Evolutionary conservation across 306 rosid species (phyloP).

Genomic region (Dryas alaskensis): DNA sequence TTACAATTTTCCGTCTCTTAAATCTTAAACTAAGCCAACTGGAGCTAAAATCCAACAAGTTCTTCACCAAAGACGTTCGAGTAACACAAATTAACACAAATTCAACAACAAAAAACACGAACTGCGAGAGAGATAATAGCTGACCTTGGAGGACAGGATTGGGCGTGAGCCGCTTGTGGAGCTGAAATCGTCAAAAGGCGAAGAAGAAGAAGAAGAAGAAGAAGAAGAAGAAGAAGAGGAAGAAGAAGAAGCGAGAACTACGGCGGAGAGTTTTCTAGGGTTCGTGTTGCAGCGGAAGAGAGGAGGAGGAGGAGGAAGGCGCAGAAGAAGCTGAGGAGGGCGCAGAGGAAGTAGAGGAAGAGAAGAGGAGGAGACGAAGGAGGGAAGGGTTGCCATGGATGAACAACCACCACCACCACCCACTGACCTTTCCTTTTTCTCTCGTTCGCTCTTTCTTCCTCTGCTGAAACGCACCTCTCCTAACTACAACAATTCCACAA

Average conservation of each 20-base stretch:
- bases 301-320: conserved; percentile 11
- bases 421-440: conserved; percentile 4
- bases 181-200: conserved; percentile 49
- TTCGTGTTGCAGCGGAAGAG: conserved; percentile 21
- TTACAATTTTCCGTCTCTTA: background rate
- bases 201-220: conserved; percentile 50
- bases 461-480: background rate
- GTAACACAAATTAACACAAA: background rate
- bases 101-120: background rate
- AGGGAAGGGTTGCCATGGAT: conserved; percentile 75
- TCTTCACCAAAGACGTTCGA: background rate
- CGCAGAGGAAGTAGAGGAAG: conserved; percentile 30
- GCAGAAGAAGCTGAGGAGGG: background rate
- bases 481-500: background rate
- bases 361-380: conserved; percentile 47
- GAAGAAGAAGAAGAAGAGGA: conserved; percentile 51
- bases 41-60: background rate
- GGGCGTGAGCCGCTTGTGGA: conserved; percentile 22
- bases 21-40: background rate
- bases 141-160: conserved; percentile 45
- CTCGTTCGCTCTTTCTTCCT: conserved; percentile 5
- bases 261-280: conserved; percentile 33
- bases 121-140: background rate
- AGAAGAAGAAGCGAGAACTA: conserved; percentile 47
- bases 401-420: conserved; percentile 29